A percentile compares a stretch with the other conserved stretches of the same genome.
These are phyloP conservation scores for Neophaeococcomyces aloes DNA, from an alignment of 2,329 filamentous ascomycete species.

Conservation along the genomic window DNA sequence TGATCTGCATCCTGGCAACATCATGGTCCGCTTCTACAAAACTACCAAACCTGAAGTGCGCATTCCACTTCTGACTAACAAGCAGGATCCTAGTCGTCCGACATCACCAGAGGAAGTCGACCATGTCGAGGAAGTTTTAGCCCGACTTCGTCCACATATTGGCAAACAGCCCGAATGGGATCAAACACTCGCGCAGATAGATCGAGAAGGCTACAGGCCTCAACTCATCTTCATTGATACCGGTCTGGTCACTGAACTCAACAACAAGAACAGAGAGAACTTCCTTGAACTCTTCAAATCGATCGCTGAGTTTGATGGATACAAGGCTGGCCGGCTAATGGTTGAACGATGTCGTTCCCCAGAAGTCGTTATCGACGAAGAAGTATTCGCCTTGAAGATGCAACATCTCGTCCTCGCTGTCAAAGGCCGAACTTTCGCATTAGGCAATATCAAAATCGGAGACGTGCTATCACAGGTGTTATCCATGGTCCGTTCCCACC, in stretches of 20 bases:
- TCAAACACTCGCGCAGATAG: constrained; percentile 62
- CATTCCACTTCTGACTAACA: constrained; percentile 36
- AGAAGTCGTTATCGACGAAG: constrained; percentile 74
- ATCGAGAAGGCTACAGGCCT: constrained; percentile 78
- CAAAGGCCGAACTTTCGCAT: constrained; percentile 78
- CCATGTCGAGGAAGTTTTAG: constrained; percentile 77
- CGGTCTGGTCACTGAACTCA: constrained; percentile 87
- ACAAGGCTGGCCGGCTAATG: constrained; percentile 91
- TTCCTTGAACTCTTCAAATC: constrained; percentile 94
- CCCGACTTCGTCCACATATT: constrained; percentile 64
- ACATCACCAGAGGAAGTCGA: constrained; percentile 49
- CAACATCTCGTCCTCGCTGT: constrained; percentile 87
- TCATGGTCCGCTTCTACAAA: constrained; percentile 98
- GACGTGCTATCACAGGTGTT: constrained; percentile 88
- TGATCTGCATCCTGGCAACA: constrained; percentile 92
- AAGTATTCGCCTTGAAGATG: constrained; percentile 92
- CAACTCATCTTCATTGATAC: constrained; percentile 98
- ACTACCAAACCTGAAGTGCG: constrained; percentile 60
- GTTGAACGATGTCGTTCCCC: constrained; percentile 89
- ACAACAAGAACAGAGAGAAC: constrained; percentile 72
- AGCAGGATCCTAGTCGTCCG: constrained; percentile 29
- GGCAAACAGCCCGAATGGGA: constrained; percentile 62
- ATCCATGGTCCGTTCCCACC: constrained; percentile 79
- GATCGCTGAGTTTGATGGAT: constrained; percentile 92
- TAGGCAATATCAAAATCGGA: constrained; percentile 91